phyloP scores from a whole-genome alignment of 139 green algal species.

The Coccomyxa sp. region DNA sequence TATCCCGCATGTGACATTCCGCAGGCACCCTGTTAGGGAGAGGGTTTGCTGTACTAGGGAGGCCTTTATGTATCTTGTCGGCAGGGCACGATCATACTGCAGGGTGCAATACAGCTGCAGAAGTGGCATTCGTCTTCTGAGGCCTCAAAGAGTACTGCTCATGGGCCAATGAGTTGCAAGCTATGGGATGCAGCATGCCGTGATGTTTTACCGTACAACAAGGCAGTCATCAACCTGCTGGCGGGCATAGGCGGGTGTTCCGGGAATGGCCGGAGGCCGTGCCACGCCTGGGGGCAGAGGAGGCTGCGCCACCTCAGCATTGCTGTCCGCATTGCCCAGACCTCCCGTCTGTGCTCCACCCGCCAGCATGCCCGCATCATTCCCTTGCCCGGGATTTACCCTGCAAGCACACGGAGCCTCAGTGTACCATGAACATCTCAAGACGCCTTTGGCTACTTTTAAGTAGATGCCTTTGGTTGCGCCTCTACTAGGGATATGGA shows the following conservation, averaged over 20 bases:
- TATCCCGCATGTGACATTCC: not conserved
- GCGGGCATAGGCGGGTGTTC: not conserved
- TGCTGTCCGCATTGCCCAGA: not conserved
- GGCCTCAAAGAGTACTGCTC: not conserved
- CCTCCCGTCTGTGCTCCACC: not conserved
- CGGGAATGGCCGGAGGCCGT: not conserved
- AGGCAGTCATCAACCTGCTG: not conserved
- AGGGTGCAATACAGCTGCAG: not conserved
- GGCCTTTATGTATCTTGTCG: too few species aligned
- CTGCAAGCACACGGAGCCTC: too few species aligned
- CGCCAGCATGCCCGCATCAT: not conserved
- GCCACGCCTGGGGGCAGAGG: not conserved
- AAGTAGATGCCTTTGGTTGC: too few species aligned
- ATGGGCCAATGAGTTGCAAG: not conserved
- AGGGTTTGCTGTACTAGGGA: too few species aligned
- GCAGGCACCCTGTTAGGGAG: not conserved
- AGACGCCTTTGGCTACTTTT: too few species aligned
- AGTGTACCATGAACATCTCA: too few species aligned
- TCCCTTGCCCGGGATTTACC: not conserved
- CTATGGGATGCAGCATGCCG: not conserved
- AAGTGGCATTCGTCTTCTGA: not conserved
- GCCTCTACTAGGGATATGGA: too few species aligned
- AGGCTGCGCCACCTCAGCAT: not conserved
- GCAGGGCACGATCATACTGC: not conserved
- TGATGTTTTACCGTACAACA: not conserved